Evolutionary conservation across 805 yeast genomes (phyloP), one percentile per base, ranked within the genome.

Genomic region (Cyberlindnera bimundalis): DNA sequence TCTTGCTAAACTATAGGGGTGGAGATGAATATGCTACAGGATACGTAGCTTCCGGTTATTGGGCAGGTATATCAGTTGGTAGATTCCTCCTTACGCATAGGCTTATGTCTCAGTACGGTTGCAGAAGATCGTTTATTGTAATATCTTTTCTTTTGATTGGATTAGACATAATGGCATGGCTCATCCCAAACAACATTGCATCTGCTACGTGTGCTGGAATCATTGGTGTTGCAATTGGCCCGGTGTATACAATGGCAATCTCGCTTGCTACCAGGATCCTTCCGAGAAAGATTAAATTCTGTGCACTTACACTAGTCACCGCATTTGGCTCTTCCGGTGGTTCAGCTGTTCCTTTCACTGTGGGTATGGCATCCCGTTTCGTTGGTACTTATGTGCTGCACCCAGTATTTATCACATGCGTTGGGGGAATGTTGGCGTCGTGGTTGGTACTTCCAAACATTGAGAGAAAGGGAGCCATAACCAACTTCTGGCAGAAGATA

Each of bases 51-150:
- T 72, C 83, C 9, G 85, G 84, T 0, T 77, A 73, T 50, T 80
- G 85, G 85, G 76, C 70, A 14, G 87, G 87, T 13, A 59, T 80
- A 21, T 75, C 84, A 0, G 28, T 76, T 8, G 84, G 85, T 1
- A 59, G 87, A 33, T 57, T 80, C 18, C 38, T 67, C 3, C 59
- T 79, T n/a, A 74, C 78, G 0, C 59, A 67, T 16, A 46, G 55
- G 1, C 50, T 70, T 12, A 68, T 68, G 39, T 60, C 60, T 33
- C 37, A 46, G 11, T 32, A 69, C n/a, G 79, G 79, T 3, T 67
- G 68, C 7, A 62, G 76, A 44, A 56, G 77, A 43, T 66, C 71
- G 2, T 69, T 73, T 30, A 48, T 66, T 13, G 33, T 73, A 12
- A 47, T 67, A 41, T 42, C 64, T 3, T 5, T 61, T 0, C 25